Conservation (phyloP, 139 green algal species). For the Astrephomene gubernaculifera region DNA sequence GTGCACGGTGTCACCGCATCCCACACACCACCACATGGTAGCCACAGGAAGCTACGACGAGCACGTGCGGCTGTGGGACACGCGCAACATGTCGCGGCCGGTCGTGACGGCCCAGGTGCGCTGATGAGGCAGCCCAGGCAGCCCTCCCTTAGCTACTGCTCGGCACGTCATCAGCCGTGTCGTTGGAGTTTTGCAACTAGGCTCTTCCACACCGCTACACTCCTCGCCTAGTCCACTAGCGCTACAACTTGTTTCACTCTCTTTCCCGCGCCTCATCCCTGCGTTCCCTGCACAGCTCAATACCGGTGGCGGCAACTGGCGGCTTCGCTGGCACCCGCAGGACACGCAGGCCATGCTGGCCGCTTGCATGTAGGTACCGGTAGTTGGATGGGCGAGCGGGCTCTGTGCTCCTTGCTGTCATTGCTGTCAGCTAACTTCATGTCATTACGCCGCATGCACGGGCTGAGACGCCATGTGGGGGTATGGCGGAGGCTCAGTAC, state of each 20-base stretch:
- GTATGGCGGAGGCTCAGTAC: background rate
- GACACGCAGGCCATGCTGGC: slow-evolving; percentile 70
- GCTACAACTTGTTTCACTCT: background rate
- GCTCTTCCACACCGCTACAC: background rate
- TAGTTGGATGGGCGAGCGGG: background rate
- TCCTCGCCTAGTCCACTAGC: background rate
- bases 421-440: background rate
- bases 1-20: slow-evolving; percentile 79
- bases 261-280: too few relatives aligned
- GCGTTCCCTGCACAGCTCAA: slow-evolving; percentile 57
- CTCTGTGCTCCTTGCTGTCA: background rate
- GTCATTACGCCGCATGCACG: background rate
- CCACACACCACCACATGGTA: slow-evolving; percentile 61
- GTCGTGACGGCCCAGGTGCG: slow-evolving; percentile 6
- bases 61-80: slow-evolving; percentile 84
- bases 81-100: slow-evolving; percentile 50
- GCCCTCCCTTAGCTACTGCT: background rate
- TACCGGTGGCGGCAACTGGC: slow-evolving; percentile 88
- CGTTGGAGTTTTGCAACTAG: background rate
- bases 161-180: background rate
- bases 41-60: slow-evolving; percentile 94
- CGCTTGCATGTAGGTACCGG: slow-evolving; percentile 77
- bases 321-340: slow-evolving; percentile 81
- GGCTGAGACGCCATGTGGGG: too few relatives aligned
- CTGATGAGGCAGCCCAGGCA: background rate